Conservation (phyloP, 177 flowering plant species). For the Vitis hybrid region DNA sequence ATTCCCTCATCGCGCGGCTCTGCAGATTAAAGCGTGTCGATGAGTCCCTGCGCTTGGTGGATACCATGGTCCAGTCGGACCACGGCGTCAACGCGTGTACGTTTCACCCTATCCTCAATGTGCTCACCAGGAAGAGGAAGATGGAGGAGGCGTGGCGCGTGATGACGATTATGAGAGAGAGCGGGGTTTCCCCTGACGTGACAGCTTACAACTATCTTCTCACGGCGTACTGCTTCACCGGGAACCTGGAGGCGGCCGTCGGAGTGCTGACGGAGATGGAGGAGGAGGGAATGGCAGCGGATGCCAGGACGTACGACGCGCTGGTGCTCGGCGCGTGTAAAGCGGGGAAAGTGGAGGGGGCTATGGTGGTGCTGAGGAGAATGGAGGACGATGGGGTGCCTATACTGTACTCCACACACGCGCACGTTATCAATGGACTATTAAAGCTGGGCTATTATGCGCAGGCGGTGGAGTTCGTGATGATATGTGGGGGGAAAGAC, state of each 20-base stretch:
- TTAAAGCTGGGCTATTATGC: conserved; percentile 31
- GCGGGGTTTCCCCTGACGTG: conserved; percentile 30
- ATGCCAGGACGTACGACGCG: conserved; percentile 61
- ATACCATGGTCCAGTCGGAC: conserved; percentile 29
- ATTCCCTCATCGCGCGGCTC: conserved; percentile 47
- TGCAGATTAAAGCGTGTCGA: conserved; percentile 30
- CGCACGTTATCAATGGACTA: conserved; percentile 47
- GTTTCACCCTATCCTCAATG: conserved; percentile 50
- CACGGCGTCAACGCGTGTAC: conserved; percentile 29
- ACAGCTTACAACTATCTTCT: conserved; percentile 50
- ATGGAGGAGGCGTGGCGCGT: conserved; percentile 40
- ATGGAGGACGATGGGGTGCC: conserved; percentile 52
- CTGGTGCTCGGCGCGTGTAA: conserved; percentile 67
- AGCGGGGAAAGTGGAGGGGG: conserved; percentile 57
- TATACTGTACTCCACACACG: conserved; percentile 34
- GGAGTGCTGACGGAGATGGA: conserved; percentile 30
- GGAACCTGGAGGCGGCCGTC: conserved; percentile 38
- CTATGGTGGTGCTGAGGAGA: conserved; percentile 48
- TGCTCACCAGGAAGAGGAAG: conserved; percentile 31
- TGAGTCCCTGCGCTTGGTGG: conserved; percentile 39
- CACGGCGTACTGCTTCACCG: conserved; percentile 34
- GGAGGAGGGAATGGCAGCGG: conserved; percentile 41
- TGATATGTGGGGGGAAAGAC: conserved; percentile 40
- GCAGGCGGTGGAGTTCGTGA: conserved; percentile 61
- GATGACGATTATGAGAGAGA: conserved; percentile 38